These are phyloP conservation scores for Bruguiera gymnorhiza DNA, from an alignment of 345 rosid species.

Conservation along the genomic window DNA sequence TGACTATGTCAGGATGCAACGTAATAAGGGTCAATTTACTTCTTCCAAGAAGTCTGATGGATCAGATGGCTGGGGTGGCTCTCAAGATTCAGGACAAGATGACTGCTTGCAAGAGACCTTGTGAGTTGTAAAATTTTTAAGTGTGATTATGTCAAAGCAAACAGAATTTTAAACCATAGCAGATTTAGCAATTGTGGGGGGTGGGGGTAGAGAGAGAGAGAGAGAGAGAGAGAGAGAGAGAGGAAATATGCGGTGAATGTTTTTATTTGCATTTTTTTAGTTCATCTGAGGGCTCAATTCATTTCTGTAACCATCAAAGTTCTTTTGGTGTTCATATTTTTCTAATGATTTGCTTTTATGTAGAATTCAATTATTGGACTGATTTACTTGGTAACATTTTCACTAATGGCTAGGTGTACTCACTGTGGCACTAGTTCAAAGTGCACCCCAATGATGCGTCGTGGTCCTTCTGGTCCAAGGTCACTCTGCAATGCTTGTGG, in stretches of 20 bases:
- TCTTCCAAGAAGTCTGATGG: conserved; percentile 78
- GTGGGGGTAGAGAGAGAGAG: neutral
- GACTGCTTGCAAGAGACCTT: conserved; percentile 56
- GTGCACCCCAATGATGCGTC: conserved; percentile 97
- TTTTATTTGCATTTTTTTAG: neutral
- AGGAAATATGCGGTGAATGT: neutral
- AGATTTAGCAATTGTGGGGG: neutral
- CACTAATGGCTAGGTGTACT: conserved; percentile 55
- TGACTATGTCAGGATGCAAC: conserved; percentile 69
- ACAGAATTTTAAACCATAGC: neutral
- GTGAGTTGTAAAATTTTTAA: conserved; percentile 44
- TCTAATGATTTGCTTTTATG: neutral
- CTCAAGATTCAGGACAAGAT: conserved; percentile 71
- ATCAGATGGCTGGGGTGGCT: conserved; percentile 44
- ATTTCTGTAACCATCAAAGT: conserved; percentile 6
- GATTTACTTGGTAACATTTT: neutral
- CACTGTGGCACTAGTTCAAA: conserved; percentile 89
- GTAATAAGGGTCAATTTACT: conserved; percentile 96
- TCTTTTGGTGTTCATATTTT: conserved; percentile 1
- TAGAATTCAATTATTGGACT: neutral
- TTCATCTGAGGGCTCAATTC: conserved; percentile 1
- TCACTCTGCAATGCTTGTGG: conserved; percentile 99
- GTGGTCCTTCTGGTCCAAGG: conserved; percentile 95
- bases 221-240: neutral
- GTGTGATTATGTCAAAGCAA: neutral